phyloP scores from a whole-genome alignment of 1,139 yeast species.

The Candida smagusa region DNA sequence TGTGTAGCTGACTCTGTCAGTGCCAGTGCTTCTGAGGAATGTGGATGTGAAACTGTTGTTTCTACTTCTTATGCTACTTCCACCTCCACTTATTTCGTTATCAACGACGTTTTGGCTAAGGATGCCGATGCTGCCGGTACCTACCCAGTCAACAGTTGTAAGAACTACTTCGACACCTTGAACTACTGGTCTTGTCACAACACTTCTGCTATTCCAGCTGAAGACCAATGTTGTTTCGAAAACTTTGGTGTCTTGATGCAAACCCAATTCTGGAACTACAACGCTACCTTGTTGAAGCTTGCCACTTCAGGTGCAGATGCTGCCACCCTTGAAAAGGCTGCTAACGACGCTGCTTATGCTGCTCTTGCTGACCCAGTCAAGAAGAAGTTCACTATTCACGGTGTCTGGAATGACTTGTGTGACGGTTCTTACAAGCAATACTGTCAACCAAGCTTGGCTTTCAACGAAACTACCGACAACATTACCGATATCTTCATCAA shows the following conservation, averaged over 20 bases:
- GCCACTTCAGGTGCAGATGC: constrained; percentile 8
- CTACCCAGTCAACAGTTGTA: constrained; percentile 14
- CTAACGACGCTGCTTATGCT: constrained; percentile 10
- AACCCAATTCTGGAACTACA: constrained; percentile 43
- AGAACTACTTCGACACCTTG: constrained; percentile 11
- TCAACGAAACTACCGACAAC: constrained; percentile 25
- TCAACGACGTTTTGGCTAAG: constrained; percentile 11
- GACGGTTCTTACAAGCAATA: constrained; percentile 32
- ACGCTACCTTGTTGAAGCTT: constrained; percentile 19
- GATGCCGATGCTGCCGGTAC: constrained; percentile 11
- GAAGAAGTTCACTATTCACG: constrained; percentile 38
- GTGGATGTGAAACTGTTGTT: constrained; percentile 10
- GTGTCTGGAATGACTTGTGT: constrained; percentile 41
- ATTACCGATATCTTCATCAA: constrained; percentile 28
- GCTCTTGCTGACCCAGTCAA: constrained; percentile 11
- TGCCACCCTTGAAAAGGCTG: constrained; percentile 8
- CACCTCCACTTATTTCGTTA: constrained; percentile 10
- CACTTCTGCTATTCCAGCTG: constrained; percentile 20
- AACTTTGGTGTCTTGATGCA: constrained; percentile 33
- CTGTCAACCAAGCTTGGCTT: constrained; percentile 31
- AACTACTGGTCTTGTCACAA: constrained; percentile 27
- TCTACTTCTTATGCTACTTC: constrained; percentile 8
- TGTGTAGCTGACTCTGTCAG: constrained; percentile 4
- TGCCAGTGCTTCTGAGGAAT: constrained; percentile 4
- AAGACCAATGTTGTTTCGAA: constrained; percentile 34